Percentiles rank a stretch among this genome's conserved stretches.
Evolutionary conservation across 176 grass and related monocot species (phyloP).

Genomic region (Musa troglodytarum): DNA sequence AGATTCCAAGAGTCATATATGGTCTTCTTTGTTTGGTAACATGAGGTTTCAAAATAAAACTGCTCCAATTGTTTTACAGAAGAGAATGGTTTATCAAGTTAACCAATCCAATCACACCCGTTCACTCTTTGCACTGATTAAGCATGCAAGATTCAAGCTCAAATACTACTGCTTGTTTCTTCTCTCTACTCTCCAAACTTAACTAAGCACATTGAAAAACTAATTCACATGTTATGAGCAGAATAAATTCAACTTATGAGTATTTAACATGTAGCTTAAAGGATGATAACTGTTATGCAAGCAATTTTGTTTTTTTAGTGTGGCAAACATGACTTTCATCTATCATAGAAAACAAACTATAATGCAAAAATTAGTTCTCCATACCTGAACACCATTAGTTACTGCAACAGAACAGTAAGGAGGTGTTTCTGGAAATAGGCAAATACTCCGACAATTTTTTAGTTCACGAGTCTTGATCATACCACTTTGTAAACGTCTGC

Average conservation of each 20-base stretch:
- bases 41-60: too few species aligned
- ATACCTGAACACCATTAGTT: conserved; percentile 87
- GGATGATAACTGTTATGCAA: background rate
- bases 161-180: too few species aligned
- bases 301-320: background rate
- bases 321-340: background rate
- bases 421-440: conserved; percentile 68
- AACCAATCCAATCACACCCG: too few species aligned
- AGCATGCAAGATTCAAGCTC: background rate
- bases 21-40: too few species aligned
- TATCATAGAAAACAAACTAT: background rate
- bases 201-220: too few species aligned
- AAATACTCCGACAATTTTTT: conserved; percentile 40
- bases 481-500: conserved; percentile 59
- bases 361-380: conserved; percentile 15
- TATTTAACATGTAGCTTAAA: background rate
- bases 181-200: too few species aligned
- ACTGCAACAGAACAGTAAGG: conserved; percentile 50
- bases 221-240: too few species aligned
- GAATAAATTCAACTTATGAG: background rate
- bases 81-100: background rate
- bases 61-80: too few species aligned
- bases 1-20: too few species aligned
- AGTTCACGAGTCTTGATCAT: conserved; percentile 49
- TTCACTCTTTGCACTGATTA: background rate